phyloP scores from a whole-genome alignment of 2,329 filamentous ascomycete species.

The Sarocladium kiliense region DNA sequence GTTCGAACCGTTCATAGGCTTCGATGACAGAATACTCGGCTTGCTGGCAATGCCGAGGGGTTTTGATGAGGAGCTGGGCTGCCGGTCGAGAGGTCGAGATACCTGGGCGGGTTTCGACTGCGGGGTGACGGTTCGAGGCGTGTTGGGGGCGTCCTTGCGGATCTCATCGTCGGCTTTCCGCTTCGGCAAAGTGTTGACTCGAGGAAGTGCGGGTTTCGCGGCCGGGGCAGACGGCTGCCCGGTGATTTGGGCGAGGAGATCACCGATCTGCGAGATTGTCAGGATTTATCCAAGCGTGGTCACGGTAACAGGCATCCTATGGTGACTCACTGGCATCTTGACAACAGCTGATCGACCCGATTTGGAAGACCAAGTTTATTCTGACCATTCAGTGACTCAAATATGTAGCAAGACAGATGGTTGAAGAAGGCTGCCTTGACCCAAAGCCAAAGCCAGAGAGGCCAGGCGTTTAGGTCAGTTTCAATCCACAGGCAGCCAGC shows the following conservation, averaged over 20 bases:
- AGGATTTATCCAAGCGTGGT: neutral
- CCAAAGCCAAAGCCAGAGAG: conserved; percentile 3
- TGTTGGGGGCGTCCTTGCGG: conserved; percentile 34
- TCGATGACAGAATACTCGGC: conserved; percentile 19
- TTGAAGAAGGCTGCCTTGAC: neutral
- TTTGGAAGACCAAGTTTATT: neutral
- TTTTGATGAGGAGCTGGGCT: conserved; percentile 13
- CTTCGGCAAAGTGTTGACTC: conserved; percentile 31
- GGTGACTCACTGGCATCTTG: conserved; percentile 12
- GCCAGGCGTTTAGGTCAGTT: conserved; percentile 7
- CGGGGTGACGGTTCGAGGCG: conserved; percentile 26
- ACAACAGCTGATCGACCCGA: neutral
- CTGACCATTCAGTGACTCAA: neutral
- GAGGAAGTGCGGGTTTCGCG: neutral
- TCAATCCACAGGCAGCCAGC: neutral
- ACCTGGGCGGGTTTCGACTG: conserved; percentile 15
- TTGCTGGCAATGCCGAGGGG: neutral
- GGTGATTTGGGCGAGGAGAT: conserved; percentile 57
- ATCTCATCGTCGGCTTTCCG: conserved; percentile 53
- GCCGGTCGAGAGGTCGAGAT: conserved; percentile 21
- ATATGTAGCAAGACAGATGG: neutral
- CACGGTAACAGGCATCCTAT: neutral
- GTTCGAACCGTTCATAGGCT: conserved; percentile 19
- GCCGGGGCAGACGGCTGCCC: conserved; percentile 33
- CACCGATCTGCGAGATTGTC: conserved; percentile 29